These are phyloP conservation scores for Allium sativum DNA, from an alignment of 106 monocot species.

Conservation along the genomic window DNA sequence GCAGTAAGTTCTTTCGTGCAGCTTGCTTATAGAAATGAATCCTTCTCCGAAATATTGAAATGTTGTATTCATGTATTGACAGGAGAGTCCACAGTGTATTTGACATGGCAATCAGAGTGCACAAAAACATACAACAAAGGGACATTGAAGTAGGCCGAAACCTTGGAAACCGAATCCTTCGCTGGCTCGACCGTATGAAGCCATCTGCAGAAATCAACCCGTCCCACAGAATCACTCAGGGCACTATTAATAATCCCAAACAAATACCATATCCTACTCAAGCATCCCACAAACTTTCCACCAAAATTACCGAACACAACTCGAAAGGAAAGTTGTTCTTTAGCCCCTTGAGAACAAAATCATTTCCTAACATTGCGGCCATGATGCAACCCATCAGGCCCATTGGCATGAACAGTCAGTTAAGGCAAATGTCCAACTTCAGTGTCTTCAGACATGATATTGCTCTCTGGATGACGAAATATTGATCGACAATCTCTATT, in stretches of 20 bases:
- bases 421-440: constrained; percentile 18
- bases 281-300: constrained; percentile 5
- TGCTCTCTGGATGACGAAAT: constrained; percentile 38
- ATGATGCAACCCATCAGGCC: constrained; percentile 31
- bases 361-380: constrained; percentile 31
- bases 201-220: constrained; percentile 63
- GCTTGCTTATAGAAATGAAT: too few relatives aligned
- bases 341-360: constrained; percentile 26
- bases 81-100: constrained; percentile 71
- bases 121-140: constrained; percentile 70
- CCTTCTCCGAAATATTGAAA: too few relatives aligned
- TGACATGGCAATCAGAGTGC: constrained; percentile 63
- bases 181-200: constrained; percentile 74
- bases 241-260: constrained; percentile 11
- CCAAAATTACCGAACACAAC: constrained; percentile 11
- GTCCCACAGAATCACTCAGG: background rate
- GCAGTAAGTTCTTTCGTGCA: too few relatives aligned
- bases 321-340: constrained; percentile 35
- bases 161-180: constrained; percentile 70
- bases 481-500: background rate
- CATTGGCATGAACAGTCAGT: constrained; percentile 17
- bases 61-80: background rate
- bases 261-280: constrained; percentile 6
- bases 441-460: constrained; percentile 74
- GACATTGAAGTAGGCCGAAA: constrained; percentile 72